phyloP scores from a whole-genome alignment of 192 early-diverging fungal species.

The Paraglomus occultum region DNA sequence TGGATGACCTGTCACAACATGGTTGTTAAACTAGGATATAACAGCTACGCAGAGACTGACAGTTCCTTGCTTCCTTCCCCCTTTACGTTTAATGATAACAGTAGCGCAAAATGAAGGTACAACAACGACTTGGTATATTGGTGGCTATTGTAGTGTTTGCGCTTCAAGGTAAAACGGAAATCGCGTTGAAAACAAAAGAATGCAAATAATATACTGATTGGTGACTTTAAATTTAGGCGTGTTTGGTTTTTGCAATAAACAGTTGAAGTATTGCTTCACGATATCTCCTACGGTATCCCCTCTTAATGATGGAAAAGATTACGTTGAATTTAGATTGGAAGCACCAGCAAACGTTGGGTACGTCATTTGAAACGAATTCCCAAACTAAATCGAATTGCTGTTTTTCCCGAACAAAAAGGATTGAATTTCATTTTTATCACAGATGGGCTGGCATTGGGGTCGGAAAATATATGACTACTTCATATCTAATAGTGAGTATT shows the following conservation, averaged over 20 bases:
- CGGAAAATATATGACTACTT: not conserved
- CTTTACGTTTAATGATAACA: no score
- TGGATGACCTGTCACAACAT: no score
- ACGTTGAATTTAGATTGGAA: not conserved
- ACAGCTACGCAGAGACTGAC: no score
- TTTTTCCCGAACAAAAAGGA: not conserved
- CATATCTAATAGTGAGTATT: constrained; percentile 9
- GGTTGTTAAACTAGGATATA: no score
- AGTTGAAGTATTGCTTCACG: not conserved
- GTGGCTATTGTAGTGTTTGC: no score
- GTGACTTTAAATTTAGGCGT: no score
- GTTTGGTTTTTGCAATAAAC: not conserved
- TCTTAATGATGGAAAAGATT: not conserved
- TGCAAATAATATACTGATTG: no score
- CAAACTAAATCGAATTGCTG: not conserved
- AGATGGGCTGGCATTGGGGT: constrained; percentile 14
- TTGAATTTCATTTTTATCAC: not conserved
- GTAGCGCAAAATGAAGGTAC: no score
- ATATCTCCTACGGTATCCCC: not conserved
- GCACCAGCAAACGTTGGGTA: not conserved
- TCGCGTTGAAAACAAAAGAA: no score
- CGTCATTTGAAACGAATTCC: not conserved
- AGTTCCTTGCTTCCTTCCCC: no score
- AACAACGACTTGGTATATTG: no score
- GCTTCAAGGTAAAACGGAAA: no score